phyloP scores from a whole-genome alignment of 176 grass and related monocot genomes.

The Melocanna baccifera region DNA sequence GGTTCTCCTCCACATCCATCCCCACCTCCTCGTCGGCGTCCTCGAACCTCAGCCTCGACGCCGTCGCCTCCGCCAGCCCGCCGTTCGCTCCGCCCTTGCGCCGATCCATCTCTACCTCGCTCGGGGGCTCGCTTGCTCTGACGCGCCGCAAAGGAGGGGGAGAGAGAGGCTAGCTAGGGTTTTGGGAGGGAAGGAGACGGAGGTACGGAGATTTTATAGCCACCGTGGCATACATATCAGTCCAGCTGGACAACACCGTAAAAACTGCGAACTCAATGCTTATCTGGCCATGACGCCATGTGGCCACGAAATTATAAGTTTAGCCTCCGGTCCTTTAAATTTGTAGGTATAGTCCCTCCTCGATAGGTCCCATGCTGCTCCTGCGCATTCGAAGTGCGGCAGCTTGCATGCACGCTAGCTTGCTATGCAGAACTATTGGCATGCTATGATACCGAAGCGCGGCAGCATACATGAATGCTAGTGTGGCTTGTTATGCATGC shows the following conservation, averaged over 20 bases:
- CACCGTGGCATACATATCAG: slow-evolving; percentile 18
- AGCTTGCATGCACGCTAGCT: too few species aligned
- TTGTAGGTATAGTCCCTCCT: too few species aligned
- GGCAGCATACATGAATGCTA: too few species aligned
- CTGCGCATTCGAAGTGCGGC: too few species aligned
- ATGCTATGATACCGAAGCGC: too few species aligned
- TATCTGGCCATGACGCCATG: too few species aligned
- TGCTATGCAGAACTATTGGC: too few species aligned
- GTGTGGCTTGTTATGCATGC: too few species aligned
- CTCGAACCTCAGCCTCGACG: slow-evolving; percentile 40
- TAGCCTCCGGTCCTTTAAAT: too few species aligned
- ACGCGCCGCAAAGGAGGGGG: slow-evolving; percentile 49
- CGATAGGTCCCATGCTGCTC: too few species aligned
- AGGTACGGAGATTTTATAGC: slow-evolving; percentile 17
- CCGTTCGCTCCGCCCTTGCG: slow-evolving; percentile 41
- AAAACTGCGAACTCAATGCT: too few species aligned
- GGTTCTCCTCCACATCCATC: slow-evolving; percentile 44
- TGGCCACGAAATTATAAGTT: too few species aligned
- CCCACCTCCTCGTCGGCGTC: slow-evolving; percentile 30
- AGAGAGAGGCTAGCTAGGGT: slow-evolving; percentile 30
- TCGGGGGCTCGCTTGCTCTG: neutral
- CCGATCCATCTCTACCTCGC: slow-evolving; percentile 30
- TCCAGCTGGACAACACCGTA: neutral
- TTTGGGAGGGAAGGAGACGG: slow-evolving; percentile 11
- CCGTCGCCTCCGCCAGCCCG: slow-evolving; percentile 49